Evolutionary conservation across 2,329 filamentous ascomycete species (phyloP).

Genomic region (Domatiomyces catenatus): DNA sequence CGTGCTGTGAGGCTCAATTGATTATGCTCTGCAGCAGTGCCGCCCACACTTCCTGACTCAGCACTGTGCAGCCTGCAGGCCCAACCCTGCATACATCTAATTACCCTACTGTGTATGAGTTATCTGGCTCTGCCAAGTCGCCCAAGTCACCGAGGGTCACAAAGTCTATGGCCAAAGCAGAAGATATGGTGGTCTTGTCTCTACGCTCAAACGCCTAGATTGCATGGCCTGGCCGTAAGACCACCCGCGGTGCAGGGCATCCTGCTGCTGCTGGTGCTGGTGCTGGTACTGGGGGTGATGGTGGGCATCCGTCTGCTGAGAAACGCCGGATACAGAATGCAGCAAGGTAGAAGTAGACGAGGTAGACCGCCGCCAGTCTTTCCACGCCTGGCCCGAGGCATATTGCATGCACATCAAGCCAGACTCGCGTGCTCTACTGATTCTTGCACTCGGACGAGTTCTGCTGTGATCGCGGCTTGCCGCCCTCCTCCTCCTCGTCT

Average conservation of each 20-base stretch:
- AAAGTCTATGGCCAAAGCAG: neutral
- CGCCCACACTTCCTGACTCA: too few relatives aligned
- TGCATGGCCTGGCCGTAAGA: neutral
- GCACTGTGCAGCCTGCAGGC: too few relatives aligned
- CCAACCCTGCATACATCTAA: neutral
- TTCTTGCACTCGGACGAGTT: conserved; percentile 84
- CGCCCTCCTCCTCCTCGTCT: conserved; percentile 42
- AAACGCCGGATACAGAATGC: neutral
- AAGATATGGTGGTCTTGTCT: neutral
- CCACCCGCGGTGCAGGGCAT: too few relatives aligned
- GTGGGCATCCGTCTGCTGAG: neutral
- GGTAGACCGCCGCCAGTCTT: neutral
- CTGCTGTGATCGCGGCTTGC: conserved; percentile 52
- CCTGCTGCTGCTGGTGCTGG: neutral
- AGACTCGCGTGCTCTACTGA: conserved; percentile 8
- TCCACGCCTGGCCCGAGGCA: neutral
- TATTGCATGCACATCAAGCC: neutral
- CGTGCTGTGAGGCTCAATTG: too few relatives aligned
- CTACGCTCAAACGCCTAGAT: neutral
- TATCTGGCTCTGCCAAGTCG: neutral
- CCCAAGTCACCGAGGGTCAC: too few relatives aligned
- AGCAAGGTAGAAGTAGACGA: neutral
- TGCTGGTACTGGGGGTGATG: neutral
- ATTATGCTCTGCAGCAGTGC: too few relatives aligned
- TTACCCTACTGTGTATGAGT: too few relatives aligned